Evolutionary conservation across 2,329 filamentous ascomycete species (phyloP).

Genomic region (Sclerotinia trifoliorum): DNA sequence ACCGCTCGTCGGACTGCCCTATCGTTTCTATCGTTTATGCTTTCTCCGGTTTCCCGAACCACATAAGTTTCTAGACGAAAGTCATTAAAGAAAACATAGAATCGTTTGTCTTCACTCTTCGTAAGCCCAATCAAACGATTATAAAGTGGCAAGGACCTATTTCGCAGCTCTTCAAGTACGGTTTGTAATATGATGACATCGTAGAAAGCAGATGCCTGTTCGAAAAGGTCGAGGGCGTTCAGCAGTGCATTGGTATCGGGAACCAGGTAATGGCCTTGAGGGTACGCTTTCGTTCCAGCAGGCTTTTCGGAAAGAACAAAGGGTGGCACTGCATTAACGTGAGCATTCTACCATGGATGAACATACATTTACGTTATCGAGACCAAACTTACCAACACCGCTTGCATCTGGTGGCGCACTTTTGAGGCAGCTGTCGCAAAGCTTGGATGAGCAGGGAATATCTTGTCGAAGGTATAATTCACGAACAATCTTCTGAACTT

Average conservation of each 20-base stretch:
- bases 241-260: slow-evolving; percentile 96
- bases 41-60: slow-evolving; percentile 70
- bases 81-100: slow-evolving; percentile 99
- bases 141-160: slow-evolving; percentile 90
- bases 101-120: slow-evolving; percentile 94
- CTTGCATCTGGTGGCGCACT: slow-evolving; percentile 76
- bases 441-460: slow-evolving; percentile 91
- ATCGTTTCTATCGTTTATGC: slow-evolving; percentile 95
- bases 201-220: slow-evolving; percentile 86
- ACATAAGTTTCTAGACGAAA: slow-evolving; percentile 92
- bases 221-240: slow-evolving; percentile 95
- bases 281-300: slow-evolving; percentile 76
- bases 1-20: slow-evolving; percentile 83
- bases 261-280: slow-evolving; percentile 87
- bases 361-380: background rate
- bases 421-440: slow-evolving; percentile 75
- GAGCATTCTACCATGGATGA: background rate
- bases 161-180: slow-evolving; percentile 92
- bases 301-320: slow-evolving; percentile 89
- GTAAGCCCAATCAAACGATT: slow-evolving; percentile 88
- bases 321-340: slow-evolving; percentile 58
- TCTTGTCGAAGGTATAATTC: slow-evolving; percentile 95
- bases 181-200: slow-evolving; percentile 97
- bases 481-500: slow-evolving; percentile 97
- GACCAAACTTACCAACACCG: slow-evolving; percentile 61